Conservation (phyloP, 2,329 filamentous ascomycete genomes). For the Fonsecaea erecta region DNA sequence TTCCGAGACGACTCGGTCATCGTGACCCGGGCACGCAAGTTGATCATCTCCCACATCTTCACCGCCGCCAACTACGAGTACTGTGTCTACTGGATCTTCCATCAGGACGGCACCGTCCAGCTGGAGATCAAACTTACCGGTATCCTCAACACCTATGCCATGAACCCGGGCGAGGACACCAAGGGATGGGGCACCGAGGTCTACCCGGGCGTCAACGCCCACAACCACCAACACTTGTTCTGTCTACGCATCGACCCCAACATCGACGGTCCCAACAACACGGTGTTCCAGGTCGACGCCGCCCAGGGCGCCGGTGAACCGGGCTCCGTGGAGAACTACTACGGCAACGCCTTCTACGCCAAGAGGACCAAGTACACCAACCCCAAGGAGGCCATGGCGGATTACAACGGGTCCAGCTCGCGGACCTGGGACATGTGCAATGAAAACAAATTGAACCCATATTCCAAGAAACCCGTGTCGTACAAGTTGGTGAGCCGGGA, state of each 20-base stretch:
- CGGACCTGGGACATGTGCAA: conserved; percentile 92
- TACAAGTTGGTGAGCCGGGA: conserved; percentile 93
- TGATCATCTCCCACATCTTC: conserved; percentile 89
- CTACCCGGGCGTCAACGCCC: conserved; percentile 87
- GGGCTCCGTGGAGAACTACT: conserved; percentile 79
- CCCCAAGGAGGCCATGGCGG: conserved; percentile 69
- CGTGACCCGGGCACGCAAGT: conserved; percentile 81
- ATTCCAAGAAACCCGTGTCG: conserved; percentile 79
- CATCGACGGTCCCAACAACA: conserved; percentile 83
- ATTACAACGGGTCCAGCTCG: conserved; percentile 79
- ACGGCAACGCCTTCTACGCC: conserved; percentile 89
- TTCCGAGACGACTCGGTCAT: conserved; percentile 88
- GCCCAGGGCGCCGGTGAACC: conserved; percentile 72
- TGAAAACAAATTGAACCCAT: conserved; percentile 78
- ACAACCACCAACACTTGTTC: conserved; percentile 96
- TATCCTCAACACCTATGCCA: conserved; percentile 87
- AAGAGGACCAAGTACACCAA: conserved; percentile 80
- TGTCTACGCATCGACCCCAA: conserved; percentile 86
- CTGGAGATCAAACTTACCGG: conserved; percentile 90
- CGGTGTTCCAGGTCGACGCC: conserved; percentile 82
- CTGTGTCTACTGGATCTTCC: conserved; percentile 84
- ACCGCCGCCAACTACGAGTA: conserved; percentile 98
- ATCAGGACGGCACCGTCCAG: conserved; percentile 89
- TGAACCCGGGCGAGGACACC: conserved; percentile 79
- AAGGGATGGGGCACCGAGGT: conserved; percentile 90